A percentile compares a stretch with the other conserved stretches of the same genome.
Evolutionary conservation across 306 rosid species (phyloP).

Genomic region (Fragaria vesca): DNA sequence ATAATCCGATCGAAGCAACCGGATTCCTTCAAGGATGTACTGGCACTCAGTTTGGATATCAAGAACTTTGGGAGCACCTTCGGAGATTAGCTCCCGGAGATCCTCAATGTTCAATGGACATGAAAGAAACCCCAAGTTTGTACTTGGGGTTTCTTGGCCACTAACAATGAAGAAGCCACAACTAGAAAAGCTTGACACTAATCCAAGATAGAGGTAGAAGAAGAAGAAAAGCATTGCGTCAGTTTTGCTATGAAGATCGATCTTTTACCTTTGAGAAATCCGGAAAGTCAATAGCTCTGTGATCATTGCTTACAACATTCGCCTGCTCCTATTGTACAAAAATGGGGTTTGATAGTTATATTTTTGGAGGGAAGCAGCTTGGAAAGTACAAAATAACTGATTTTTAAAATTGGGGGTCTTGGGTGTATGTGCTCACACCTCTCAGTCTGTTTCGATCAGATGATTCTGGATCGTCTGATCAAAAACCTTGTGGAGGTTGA

Average conservation of each 20-base stretch:
- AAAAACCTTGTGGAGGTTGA: neutral
- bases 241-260: neutral
- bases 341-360: neutral
- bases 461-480: neutral
- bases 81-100: neutral
- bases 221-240: slow-evolving; percentile 1
- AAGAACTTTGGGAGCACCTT: neutral
- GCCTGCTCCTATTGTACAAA: neutral
- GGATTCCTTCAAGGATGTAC: slow-evolving; percentile 19
- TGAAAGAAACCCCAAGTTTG: neutral
- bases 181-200: neutral
- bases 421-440: neutral
- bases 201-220: neutral
- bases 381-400: neutral
- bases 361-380: slow-evolving; percentile 8
- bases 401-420: neutral
- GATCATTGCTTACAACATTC: neutral
- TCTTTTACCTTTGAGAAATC: neutral
- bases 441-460: neutral
- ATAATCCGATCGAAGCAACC: slow-evolving; percentile 21
- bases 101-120: slow-evolving; percentile 13
- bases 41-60: slow-evolving; percentile 14
- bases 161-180: neutral
- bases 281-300: slow-evolving; percentile 5
- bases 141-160: neutral